phyloP scores from a whole-genome alignment of 2,329 filamentous ascomycete species.

The Colletotrichum limetticola region DNA sequence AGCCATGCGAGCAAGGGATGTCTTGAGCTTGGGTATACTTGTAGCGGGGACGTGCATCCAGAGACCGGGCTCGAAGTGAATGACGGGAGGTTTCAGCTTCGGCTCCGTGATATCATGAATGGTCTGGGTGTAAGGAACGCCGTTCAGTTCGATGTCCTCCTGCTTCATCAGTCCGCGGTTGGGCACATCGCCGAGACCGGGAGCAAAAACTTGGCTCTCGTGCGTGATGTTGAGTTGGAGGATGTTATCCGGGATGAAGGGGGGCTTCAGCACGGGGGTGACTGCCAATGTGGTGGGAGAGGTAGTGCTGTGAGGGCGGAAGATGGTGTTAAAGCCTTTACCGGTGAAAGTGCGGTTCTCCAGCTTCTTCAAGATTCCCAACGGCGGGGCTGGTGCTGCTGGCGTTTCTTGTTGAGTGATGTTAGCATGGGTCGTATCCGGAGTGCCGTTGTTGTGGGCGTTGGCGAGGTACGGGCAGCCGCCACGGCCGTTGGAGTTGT shows the following conservation, averaged over 20 bases:
- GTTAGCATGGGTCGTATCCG: background rate
- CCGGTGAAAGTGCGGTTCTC: constrained; percentile 41
- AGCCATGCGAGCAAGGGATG: constrained; percentile 49
- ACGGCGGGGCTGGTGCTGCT: background rate
- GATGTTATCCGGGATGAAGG: constrained; percentile 41
- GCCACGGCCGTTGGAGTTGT: background rate
- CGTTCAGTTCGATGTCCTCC: constrained; percentile 47
- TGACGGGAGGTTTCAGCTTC: constrained; percentile 39
- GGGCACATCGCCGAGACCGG: constrained; percentile 46
- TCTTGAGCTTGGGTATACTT: constrained; percentile 30
- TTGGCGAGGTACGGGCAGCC: background rate
- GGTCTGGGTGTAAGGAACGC: constrained; percentile 49
- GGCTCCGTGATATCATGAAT: constrained; percentile 46
- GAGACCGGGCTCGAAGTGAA: constrained; percentile 54
- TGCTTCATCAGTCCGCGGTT: constrained; percentile 50
- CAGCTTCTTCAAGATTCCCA: constrained; percentile 41
- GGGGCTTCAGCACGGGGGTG: constrained; percentile 11
- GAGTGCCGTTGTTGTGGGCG: background rate
- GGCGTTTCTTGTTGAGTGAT: background rate
- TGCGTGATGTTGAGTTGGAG: constrained; percentile 51
- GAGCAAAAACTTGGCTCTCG: constrained; percentile 46
- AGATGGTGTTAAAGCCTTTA: constrained; percentile 51
- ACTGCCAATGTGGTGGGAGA: constrained; percentile 36
- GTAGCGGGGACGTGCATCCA: constrained; percentile 51
- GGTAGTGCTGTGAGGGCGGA: constrained; percentile 44